These are phyloP conservation scores for Fusarium robinianum DNA, from an alignment of 2,329 filamentous ascomycete species.

Conservation along the genomic window DNA sequence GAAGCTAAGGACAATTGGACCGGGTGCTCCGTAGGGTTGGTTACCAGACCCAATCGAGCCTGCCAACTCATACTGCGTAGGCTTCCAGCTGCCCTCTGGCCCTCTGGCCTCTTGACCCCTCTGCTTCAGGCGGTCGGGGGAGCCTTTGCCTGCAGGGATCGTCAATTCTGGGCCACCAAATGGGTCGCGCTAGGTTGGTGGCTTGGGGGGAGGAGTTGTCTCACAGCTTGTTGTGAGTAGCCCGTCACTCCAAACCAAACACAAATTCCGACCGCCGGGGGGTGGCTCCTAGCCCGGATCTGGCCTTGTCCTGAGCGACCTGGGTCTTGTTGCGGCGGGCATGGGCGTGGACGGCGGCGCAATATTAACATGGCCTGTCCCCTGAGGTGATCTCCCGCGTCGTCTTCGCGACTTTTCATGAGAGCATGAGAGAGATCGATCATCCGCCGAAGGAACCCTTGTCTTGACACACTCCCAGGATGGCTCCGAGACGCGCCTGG, in stretches of 20 bases:
- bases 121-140: slow-evolving; percentile 16
- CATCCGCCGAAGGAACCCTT: slow-evolving; percentile 27
- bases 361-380: slow-evolving; percentile 32
- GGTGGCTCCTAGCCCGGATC: slow-evolving; percentile 18
- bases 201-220: slow-evolving; percentile 34
- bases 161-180: slow-evolving; percentile 14
- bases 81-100: no score
- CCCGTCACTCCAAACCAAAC: slow-evolving; percentile 15
- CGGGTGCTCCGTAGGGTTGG: slow-evolving; percentile 14
- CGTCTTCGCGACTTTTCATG: slow-evolving; percentile 11
- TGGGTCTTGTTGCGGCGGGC: slow-evolving; percentile 1
- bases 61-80: slow-evolving; percentile 32
- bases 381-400: slow-evolving; percentile 28
- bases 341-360: slow-evolving; percentile 2
- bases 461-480: slow-evolving; percentile 19
- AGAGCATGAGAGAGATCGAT: slow-evolving; percentile 22
- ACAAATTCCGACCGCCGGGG: slow-evolving; percentile 32
- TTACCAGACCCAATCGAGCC: slow-evolving; percentile 19
- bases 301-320: slow-evolving; percentile 2
- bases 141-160: slow-evolving; percentile 31
- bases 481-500: slow-evolving; percentile 7
- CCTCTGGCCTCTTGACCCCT: slow-evolving; percentile 7
- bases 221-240: slow-evolving; percentile 26
- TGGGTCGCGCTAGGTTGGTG: slow-evolving; percentile 31
- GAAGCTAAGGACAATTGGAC: slow-evolving; percentile 1